A percentile compares a stretch with the other conserved stretches of the same genome.
Conservation (phyloP, 768 basidiomycete genomes). For the Russula foetens region DNA sequence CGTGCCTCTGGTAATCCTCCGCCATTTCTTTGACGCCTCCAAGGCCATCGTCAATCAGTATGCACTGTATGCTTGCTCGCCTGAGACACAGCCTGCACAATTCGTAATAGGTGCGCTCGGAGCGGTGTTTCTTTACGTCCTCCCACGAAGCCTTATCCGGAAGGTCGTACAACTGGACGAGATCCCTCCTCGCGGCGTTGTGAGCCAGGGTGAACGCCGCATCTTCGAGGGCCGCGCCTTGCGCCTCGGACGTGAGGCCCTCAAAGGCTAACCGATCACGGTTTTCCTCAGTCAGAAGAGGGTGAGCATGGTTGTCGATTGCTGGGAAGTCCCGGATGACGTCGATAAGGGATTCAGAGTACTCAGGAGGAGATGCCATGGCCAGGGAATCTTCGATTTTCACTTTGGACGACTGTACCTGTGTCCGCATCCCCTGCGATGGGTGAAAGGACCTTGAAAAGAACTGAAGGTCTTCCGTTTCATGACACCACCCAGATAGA, state of each 20-base stretch:
- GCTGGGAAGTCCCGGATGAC: conserved; percentile 35
- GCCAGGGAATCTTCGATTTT: no score
- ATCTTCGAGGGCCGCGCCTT: conserved; percentile 44
- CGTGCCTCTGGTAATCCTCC: conserved; percentile 53
- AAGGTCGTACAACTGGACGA: conserved; percentile 43
- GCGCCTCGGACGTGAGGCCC: conserved; percentile 57
- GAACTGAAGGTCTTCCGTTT: no score
- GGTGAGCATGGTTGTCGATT: conserved; percentile 78
- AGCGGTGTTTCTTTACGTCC: conserved; percentile 42
- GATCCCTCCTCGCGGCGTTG: conserved; percentile 47
- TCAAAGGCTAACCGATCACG: conserved; percentile 48
- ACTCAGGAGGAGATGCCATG: conserved; percentile 1
- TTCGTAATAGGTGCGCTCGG: conserved; percentile 39
- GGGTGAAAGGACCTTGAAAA: no score
- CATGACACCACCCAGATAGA: no score
- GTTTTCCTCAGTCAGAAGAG: conserved; percentile 43
- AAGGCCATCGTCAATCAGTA: conserved; percentile 71
- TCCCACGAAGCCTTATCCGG: conserved; percentile 43
- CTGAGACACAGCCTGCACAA: conserved; percentile 51
- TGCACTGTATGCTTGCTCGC: conserved; percentile 51
- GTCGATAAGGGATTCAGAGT: neutral
- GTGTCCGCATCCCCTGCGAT: no score
- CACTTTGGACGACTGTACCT: no score
- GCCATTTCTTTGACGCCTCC: conserved; percentile 38
- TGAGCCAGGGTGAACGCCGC: conserved; percentile 50